Percentiles rank a stretch among this genome's conserved stretches.
phyloP scores from a whole-genome alignment of 495 filamentous ascomycete genomes.

The Hyaloscypha hepaticicola region DNA sequence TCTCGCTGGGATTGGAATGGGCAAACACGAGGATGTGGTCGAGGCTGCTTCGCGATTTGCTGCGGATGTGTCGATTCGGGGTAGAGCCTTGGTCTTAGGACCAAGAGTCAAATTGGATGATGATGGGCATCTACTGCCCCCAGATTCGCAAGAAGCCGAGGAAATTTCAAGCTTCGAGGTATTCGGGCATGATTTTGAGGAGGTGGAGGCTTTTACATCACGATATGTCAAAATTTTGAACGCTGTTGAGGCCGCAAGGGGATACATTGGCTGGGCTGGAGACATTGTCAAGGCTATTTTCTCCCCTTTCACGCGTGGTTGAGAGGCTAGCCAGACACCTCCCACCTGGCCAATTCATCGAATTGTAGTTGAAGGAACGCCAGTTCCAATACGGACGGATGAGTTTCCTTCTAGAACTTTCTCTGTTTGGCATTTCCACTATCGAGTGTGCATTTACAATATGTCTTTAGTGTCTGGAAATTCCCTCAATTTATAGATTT shows the following conservation, averaged over 20 bases:
- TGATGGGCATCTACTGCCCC: constrained; percentile 38
- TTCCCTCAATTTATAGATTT: no score
- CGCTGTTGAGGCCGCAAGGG: constrained; percentile 40
- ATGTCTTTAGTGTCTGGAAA: no score
- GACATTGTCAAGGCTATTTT: constrained; percentile 44
- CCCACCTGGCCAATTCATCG: not conserved
- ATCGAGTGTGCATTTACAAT: no score
- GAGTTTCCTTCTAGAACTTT: no score
- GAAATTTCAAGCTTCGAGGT: constrained; percentile 53
- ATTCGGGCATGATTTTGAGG: constrained; percentile 57
- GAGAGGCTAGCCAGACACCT: not conserved
- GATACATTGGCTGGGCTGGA: constrained; percentile 48
- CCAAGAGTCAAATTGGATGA: constrained; percentile 49
- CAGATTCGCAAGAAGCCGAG: constrained; percentile 28
- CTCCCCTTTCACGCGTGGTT: constrained; percentile 16
- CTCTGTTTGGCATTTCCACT: no score
- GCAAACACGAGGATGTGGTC: constrained; percentile 54
- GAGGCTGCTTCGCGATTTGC: constrained; percentile 47
- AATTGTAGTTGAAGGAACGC: no score
- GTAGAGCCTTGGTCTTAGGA: constrained; percentile 54
- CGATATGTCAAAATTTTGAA: constrained; percentile 50
- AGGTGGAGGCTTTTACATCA: constrained; percentile 49
- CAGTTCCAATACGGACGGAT: no score
- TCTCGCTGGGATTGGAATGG: constrained; percentile 53
- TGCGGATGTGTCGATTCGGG: constrained; percentile 50